A percentile compares a stretch with the other conserved stretches of the same genome.
Evolutionary conservation across 345 rosid genomes (phyloP).

Genomic region (Dimocarpus longan): DNA sequence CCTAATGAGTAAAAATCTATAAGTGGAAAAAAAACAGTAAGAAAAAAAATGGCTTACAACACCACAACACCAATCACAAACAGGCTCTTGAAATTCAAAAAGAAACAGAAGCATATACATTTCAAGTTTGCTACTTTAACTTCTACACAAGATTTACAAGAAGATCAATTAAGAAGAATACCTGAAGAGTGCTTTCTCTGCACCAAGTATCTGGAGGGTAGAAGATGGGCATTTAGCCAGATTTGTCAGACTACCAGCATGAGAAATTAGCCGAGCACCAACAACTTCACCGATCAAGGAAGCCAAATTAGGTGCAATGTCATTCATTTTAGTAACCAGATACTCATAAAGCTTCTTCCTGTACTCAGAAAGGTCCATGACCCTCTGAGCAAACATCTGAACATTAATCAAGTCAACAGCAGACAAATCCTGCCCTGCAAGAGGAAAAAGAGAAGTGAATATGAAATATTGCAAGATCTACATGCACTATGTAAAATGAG

Average conservation of each 20-base stretch:
- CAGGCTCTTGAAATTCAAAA: not conserved
- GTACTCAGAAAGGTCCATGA: conserved; percentile 83
- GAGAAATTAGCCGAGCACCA: conserved; percentile 93
- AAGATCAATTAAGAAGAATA: conserved; percentile 26
- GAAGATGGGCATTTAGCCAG: conserved; percentile 99
- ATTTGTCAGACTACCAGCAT: conserved; percentile 97
- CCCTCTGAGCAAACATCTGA: conserved; percentile 79
- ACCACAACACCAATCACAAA: not conserved
- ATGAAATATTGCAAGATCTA: not conserved
- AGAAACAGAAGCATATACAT: not conserved
- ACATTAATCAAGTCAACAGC: conserved; percentile 85
- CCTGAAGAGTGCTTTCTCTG: conserved; percentile 98
- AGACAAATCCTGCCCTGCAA: conserved; percentile 84
- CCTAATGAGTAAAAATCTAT: not conserved
- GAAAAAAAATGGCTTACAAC: not conserved
- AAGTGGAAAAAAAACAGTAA: not conserved
- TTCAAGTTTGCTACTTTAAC: not conserved
- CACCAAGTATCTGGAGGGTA: conserved; percentile 97
- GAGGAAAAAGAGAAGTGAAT: conserved; percentile 12
- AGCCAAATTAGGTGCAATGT: conserved; percentile 93
- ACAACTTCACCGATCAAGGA: conserved; percentile 93
- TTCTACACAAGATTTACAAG: not conserved
- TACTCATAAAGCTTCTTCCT: conserved; percentile 88
- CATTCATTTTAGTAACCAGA: conserved; percentile 84
- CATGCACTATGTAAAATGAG: conserved; percentile 4